Conservation (phyloP, 805 yeast genomes). For the Myxozyma mucilagina region DNA sequence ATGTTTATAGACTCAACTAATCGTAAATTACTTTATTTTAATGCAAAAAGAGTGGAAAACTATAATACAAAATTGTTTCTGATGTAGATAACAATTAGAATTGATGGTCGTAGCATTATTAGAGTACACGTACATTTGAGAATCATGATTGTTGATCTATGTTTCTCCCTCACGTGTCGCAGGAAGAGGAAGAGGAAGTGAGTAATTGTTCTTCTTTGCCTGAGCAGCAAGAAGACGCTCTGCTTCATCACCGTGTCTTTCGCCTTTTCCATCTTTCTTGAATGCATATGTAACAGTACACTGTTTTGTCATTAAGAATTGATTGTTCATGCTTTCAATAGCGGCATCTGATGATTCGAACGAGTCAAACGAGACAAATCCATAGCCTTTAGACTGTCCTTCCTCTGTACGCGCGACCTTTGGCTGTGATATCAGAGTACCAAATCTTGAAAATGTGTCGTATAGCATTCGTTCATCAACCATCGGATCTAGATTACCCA, state of each 20-base stretch:
- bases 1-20: too few species aligned
- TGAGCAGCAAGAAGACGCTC: slow-evolving; percentile 71
- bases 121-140: not conserved
- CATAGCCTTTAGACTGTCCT: slow-evolving; percentile 57
- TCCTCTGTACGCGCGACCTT: slow-evolving; percentile 51
- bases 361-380: slow-evolving; percentile 61
- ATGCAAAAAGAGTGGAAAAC: too few species aligned
- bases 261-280: slow-evolving; percentile 57
- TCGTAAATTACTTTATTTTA: too few species aligned
- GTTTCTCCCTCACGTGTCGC: not conserved
- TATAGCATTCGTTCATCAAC: slow-evolving; percentile 60
- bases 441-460: slow-evolving; percentile 68
- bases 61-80: too few species aligned
- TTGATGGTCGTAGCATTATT: too few species aligned
- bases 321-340: slow-evolving; percentile 64
- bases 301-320: slow-evolving; percentile 64
- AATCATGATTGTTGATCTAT: not conserved
- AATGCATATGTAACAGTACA: slow-evolving; percentile 68
- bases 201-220: slow-evolving; percentile 48
- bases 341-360: slow-evolving; percentile 75
- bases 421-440: slow-evolving; percentile 56
- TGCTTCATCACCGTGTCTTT: slow-evolving; percentile 73
- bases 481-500: slow-evolving; percentile 66
- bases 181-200: slow-evolving; percentile 6
- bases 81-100: too few species aligned